These are phyloP conservation scores for Saccharomycopsis capsularis DNA, from an alignment of 805 yeast genomes.

Conservation along the genomic window DNA sequence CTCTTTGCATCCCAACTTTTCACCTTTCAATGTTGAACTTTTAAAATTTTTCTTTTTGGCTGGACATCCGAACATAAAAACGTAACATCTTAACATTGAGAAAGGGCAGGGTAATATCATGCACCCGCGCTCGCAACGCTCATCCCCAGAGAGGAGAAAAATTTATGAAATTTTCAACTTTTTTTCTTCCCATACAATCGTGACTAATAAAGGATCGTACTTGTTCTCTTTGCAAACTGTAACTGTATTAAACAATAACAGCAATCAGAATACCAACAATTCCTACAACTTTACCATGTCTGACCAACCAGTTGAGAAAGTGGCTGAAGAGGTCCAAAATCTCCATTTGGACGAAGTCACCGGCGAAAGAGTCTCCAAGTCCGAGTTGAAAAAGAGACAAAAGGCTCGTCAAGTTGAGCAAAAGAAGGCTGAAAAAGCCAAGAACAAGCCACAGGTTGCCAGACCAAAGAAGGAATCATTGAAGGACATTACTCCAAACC, in stretches of 20 bases:
- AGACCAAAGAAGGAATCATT: slow-evolving; percentile 61
- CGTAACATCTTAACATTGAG: too few species aligned
- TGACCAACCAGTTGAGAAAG: slow-evolving; percentile 45
- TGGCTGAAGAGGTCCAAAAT: slow-evolving; percentile 64
- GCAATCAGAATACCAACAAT: neutral
- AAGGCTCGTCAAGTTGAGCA: slow-evolving; percentile 81
- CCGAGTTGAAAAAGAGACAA: slow-evolving; percentile 93
- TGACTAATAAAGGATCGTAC: too few species aligned
- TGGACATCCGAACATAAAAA: too few species aligned
- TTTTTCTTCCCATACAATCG: too few species aligned
- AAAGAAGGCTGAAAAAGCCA: slow-evolving; percentile 90
- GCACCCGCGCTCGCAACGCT: neutral
- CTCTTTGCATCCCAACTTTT: too few species aligned
- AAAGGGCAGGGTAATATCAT: neutral
- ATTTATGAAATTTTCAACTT: too few species aligned
- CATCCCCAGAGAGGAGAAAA: too few species aligned
- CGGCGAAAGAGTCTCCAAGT: slow-evolving; percentile 93
- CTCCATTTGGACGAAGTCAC: slow-evolving; percentile 85
- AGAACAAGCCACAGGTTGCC: slow-evolving; percentile 36
- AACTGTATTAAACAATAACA: too few species aligned
- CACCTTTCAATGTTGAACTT: too few species aligned
- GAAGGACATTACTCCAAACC: slow-evolving; percentile 91
- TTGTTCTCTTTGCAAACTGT: too few species aligned
- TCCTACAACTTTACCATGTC: slow-evolving; percentile 19
- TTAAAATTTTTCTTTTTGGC: too few species aligned